Conservation (phyloP, 2,329 filamentous ascomycete species). For the Monilinia vaccinii-corymbosi region DNA sequence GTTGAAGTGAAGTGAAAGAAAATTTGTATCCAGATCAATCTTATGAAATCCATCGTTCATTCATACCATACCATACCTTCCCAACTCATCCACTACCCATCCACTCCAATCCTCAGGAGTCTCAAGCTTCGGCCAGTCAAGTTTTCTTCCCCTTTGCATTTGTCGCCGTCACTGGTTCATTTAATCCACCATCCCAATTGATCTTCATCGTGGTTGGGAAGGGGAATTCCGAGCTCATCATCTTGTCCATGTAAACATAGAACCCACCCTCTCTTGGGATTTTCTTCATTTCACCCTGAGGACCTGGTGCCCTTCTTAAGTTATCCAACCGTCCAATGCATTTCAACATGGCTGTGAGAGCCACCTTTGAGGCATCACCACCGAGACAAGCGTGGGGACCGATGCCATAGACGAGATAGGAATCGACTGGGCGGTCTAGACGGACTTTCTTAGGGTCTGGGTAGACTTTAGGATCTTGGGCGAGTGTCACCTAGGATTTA, state of each 20-base stretch:
- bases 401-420: constrained; percentile 55
- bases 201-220: constrained; percentile 32
- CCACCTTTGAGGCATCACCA: constrained; percentile 33
- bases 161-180: background rate
- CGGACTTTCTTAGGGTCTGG: constrained; percentile 51
- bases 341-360: constrained; percentile 47
- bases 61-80: background rate
- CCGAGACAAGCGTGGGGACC: constrained; percentile 57
- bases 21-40: background rate
- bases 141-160: background rate
- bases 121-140: background rate
- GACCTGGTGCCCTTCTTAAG: constrained; percentile 10
- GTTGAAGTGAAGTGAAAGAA: background rate
- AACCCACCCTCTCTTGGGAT: constrained; percentile 9
- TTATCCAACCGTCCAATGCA: constrained; percentile 11
- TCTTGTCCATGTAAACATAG: constrained; percentile 12
- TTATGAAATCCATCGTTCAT: too few species aligned
- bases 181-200: constrained; percentile 16
- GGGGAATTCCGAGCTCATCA: constrained; percentile 44
- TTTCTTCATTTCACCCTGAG: constrained; percentile 13
- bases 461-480: constrained; percentile 45
- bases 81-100: background rate
- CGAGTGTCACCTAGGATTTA: background rate
- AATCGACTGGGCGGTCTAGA: constrained; percentile 51
- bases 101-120: background rate